A percentile compares a stretch with the other conserved stretches of the same genome.
phyloP scores from a whole-genome alignment of 2,329 filamentous ascomycete genomes.

The Trichophyton schoenleinii region DNA sequence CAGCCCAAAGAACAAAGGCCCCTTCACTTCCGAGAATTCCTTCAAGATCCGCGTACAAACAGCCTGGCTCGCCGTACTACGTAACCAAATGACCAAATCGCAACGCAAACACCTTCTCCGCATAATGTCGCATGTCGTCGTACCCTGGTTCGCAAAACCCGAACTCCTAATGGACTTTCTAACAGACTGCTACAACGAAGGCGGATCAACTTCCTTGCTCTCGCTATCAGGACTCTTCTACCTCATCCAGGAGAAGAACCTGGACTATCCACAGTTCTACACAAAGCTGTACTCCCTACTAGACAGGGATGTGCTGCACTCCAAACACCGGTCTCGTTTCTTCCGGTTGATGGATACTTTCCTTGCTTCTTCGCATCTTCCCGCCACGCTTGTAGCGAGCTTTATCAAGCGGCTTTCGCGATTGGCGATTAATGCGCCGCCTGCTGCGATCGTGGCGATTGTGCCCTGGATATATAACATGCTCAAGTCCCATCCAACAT shows the following conservation, averaged over 20 bases:
- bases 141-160: conserved; percentile 77
- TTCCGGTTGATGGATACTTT: conserved; percentile 88
- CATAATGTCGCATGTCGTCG: conserved; percentile 63
- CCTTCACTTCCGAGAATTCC: conserved; percentile 50
- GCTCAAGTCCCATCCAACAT: conserved; percentile 75
- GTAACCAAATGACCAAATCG: conserved; percentile 49
- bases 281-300: conserved; percentile 85
- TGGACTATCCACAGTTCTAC: conserved; percentile 94
- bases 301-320: conserved; percentile 75
- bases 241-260: conserved; percentile 80
- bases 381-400: conserved; percentile 78
- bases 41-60: conserved; percentile 74
- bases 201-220: conserved; percentile 74
- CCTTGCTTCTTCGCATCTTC: conserved; percentile 80
- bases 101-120: conserved; percentile 69
- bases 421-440: conserved; percentile 74
- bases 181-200: conserved; percentile 80
- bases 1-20: conserved; percentile 48
- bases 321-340: conserved; percentile 85
- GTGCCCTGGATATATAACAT: conserved; percentile 94
- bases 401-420: conserved; percentile 90
- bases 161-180: conserved; percentile 92
- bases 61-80: conserved; percentile 71
- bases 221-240: conserved; percentile 90
- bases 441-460: conserved; percentile 74